Conservation (phyloP, 257 asterid genomes). For the Anisodus tanguticus region DNA sequence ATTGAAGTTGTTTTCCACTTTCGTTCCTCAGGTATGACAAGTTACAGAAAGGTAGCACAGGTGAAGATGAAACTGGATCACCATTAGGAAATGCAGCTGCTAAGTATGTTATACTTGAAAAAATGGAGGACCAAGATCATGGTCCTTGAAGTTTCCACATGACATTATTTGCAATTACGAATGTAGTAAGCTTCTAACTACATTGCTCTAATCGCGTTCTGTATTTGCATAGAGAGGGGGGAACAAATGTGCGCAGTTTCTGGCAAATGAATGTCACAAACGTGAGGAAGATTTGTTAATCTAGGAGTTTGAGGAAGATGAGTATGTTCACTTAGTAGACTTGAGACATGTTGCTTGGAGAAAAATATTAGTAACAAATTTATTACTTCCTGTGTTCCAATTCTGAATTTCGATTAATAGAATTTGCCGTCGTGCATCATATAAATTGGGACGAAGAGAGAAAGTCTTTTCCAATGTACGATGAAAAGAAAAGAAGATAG, state of each 20-base stretch:
- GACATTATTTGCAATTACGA: neutral
- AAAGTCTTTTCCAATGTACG: neutral
- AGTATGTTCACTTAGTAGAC: neutral
- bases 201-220: neutral
- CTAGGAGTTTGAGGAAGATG: neutral
- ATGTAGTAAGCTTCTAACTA: neutral
- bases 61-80: conserved; percentile 42
- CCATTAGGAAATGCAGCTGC: conserved; percentile 44
- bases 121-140: conserved; percentile 73
- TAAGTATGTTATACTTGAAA: conserved; percentile 81
- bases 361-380: too few relatives aligned
- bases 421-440: too few relatives aligned
- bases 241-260: neutral
- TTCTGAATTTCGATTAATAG: too few relatives aligned
- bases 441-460: too few relatives aligned
- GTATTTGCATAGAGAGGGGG: neutral
- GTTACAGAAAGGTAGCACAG: conserved; percentile 62
- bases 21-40: conserved; percentile 57
- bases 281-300: neutral
- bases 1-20: neutral
- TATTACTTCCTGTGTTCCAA: neutral
- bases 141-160: conserved; percentile 40
- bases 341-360: neutral
- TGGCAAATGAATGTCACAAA: neutral
- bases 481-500: neutral